Base-by-base conservation (phyloP, 2,329 filamentous ascomycete genomes). In the Trichoderma sp. region DNA sequence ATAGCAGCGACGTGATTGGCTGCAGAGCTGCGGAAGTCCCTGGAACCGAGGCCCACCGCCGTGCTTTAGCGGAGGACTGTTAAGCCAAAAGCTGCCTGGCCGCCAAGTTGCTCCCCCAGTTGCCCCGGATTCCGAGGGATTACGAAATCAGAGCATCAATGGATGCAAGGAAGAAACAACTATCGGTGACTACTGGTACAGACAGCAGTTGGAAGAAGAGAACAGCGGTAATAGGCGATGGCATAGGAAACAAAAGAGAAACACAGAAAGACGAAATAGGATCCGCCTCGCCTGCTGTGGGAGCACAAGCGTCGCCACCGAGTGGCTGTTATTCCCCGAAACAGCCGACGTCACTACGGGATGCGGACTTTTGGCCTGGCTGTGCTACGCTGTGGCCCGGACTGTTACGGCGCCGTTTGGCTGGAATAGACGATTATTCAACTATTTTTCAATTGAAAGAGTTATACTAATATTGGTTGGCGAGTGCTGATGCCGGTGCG, bases 341-440 rank as follows among this genome's bases (percentile, higher is more conserved):
- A 68, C 56, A 68, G 66, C 66, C 66, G 66, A 63, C 58, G 66
- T 68, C 66, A 68, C 66, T 35, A 59, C 64, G 64, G 64, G 55
- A 67, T 52, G 55, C 64, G 55, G 55, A 37, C 55, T 67, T 67
- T 67, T 59, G 21, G 49, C 29, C 6, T 2, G 13, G 2, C 47
- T 43, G 64, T 67, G 64, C 64, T 5, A 59, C 64, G 53, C 21
- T 27, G 53, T 43, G 24, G n/a, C 35, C 27, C 33, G 40, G 21
- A 29, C 24, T 57, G 31, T 19, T 49, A 11, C 21, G 21, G 47
- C 47, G n/a, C 47, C 47, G 16, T 49, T 49, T 49, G 47, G 47
- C 47, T 49, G 10, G 47, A 49, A 13, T 49, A 49, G n/a, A 49
- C 47, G 47, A 49, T n/a, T 4, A 13, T 49, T 49, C 21, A 13